Conservation (phyloP, 306 rosid species). For the Inga leiocalycina region DNA sequence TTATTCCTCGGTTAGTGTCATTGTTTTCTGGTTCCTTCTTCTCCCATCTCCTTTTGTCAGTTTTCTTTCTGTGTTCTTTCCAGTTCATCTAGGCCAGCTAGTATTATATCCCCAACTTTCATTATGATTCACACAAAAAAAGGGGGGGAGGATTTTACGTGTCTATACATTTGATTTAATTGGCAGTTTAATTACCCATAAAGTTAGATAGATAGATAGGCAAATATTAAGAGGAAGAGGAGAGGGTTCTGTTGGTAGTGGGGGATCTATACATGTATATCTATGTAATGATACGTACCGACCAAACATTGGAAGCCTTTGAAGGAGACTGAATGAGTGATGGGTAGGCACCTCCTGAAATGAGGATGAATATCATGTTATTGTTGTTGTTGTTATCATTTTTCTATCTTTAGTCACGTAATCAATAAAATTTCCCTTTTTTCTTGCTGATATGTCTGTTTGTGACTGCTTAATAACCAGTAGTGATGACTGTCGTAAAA, state of each 20-base stretch:
- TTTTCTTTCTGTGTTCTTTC: neutral
- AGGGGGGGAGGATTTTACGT: neutral
- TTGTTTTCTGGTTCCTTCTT: conserved; percentile 68
- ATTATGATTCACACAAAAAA: neutral
- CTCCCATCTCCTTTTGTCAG: conserved; percentile 40
- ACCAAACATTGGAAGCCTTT: conserved; percentile 35
- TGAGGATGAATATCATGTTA: conserved; percentile 46
- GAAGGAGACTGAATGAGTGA: conserved; percentile 50
- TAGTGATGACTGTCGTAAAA: neutral
- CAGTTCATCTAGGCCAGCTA: conserved; percentile 37
- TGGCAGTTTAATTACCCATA: conserved; percentile 30
- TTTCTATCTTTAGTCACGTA: conserved; percentile 32
- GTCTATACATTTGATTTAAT: conserved; percentile 44
- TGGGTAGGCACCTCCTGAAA: conserved; percentile 53
- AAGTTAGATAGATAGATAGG: conserved; percentile 18
- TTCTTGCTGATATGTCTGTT: neutral
- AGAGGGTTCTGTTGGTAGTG: conserved; percentile 46
- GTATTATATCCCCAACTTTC: conserved; percentile 37
- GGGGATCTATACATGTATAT: conserved; percentile 56
- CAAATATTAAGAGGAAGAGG: conserved; percentile 17
- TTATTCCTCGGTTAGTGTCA: conserved; percentile 8
- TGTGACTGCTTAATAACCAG: neutral
- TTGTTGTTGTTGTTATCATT: conserved; percentile 20
- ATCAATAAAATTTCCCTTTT: conserved; percentile 50
- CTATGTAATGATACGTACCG: conserved; percentile 48